Evolutionary conservation across 2,329 filamentous ascomycete genomes (phyloP).

Genomic region (Xylariaceae sp.): DNA sequence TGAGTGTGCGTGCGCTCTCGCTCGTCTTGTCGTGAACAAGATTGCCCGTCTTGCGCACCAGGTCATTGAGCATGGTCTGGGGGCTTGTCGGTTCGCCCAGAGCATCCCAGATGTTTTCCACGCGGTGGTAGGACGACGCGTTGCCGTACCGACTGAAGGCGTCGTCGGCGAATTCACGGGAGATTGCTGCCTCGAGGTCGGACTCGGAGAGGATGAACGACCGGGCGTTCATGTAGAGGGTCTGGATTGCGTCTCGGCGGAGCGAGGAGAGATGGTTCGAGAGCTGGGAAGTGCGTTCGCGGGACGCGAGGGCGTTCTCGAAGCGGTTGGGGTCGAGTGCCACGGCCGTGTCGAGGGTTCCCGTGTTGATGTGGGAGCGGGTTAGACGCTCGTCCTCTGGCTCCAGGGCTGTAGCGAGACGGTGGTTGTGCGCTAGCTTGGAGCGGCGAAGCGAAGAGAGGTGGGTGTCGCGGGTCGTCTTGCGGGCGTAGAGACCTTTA

Average conservation of each 20-base stretch:
- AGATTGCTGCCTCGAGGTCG: constrained; percentile 70
- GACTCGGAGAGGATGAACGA: constrained; percentile 80
- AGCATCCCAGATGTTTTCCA: constrained; percentile 50
- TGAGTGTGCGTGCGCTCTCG: constrained; percentile 42
- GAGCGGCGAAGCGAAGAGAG: constrained; percentile 38
- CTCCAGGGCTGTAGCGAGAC: constrained; percentile 59
- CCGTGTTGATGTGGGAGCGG: constrained; percentile 57
- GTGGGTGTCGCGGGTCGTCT: constrained; percentile 41
- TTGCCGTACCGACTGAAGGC: constrained; percentile 37
- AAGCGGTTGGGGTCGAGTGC: constrained; percentile 61
- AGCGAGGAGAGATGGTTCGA: constrained; percentile 51
- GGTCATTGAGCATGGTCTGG: constrained; percentile 40
- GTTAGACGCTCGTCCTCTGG: constrained; percentile 75
- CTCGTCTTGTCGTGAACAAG: constrained; percentile 33
- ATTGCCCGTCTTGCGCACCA: constrained; percentile 25
- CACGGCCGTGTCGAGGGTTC: constrained; percentile 48
- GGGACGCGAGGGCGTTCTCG: constrained; percentile 45
- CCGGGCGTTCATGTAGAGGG: constrained; percentile 84
- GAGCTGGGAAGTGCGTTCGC: constrained; percentile 38
- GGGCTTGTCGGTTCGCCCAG: constrained; percentile 44
- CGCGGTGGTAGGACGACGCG: constrained; percentile 25
- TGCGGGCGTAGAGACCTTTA: constrained; percentile 63
- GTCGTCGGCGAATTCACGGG: constrained; percentile 68
- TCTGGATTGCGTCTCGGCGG: constrained; percentile 70
- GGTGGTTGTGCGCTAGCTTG: constrained; percentile 45